Evolutionary conservation across 2,329 filamentous ascomycete species (phyloP).

Genomic region (Orbilia quercus): DNA sequence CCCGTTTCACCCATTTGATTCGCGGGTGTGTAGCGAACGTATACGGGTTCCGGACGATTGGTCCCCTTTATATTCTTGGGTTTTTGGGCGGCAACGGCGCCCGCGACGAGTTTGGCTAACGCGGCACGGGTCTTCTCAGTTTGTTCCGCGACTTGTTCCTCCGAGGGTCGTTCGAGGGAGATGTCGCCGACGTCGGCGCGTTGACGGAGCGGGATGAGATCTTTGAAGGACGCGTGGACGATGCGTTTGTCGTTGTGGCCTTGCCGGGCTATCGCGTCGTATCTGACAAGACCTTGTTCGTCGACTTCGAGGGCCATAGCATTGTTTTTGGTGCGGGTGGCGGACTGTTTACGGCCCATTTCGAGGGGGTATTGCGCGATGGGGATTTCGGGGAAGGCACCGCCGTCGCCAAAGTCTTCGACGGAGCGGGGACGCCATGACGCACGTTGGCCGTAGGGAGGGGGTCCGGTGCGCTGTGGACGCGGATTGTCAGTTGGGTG

Average conservation of each 20-base stretch:
- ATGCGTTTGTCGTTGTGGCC: constrained; percentile 86
- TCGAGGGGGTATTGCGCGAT: constrained; percentile 95
- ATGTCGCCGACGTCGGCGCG: constrained; percentile 93
- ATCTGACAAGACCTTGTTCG: constrained; percentile 90
- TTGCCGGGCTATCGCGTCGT: constrained; percentile 90
- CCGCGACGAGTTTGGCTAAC: constrained; percentile 81
- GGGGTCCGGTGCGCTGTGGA: constrained; percentile 78
- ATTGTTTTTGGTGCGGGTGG: constrained; percentile 70
- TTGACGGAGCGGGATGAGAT: constrained; percentile 91
- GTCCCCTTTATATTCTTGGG: constrained; percentile 92
- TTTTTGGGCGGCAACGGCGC: constrained; percentile 89
- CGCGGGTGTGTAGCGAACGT: constrained; percentile 92
- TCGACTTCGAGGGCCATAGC: constrained; percentile 93
- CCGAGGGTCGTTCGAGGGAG: constrained; percentile 82
- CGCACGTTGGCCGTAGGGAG: constrained; percentile 84
- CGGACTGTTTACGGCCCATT: constrained; percentile 83
- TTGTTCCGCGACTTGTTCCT: constrained; percentile 84
- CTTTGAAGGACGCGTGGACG: constrained; percentile 95
- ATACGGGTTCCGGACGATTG: constrained; percentile 85
- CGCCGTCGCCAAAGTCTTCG: constrained; percentile 95
- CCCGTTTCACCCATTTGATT: constrained; percentile 93
- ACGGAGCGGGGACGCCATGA: constrained; percentile 90
- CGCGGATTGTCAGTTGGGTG: constrained; percentile 55
- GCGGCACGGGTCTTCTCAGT: constrained; percentile 90
- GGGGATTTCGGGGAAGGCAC: constrained; percentile 92